Evolutionary conservation across 441 rosid species (phyloP), one percentile per base, ranked within the genome.

Genomic region (Capsella rubella): DNA sequence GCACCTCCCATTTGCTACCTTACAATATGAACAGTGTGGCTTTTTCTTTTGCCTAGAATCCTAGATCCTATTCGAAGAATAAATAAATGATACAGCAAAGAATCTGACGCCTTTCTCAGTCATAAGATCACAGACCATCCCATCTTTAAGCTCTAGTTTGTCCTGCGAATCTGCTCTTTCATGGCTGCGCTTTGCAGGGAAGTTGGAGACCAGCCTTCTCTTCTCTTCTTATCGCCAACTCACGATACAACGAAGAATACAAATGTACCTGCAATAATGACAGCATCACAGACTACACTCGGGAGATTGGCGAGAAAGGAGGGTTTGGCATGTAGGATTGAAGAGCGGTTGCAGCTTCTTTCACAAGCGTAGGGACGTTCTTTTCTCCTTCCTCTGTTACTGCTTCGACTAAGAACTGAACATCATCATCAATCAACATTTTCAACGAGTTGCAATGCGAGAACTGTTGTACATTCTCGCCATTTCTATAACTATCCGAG

Each of bases 261-360:
- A 42, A 45, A 15, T 68, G 80, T 40, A 51, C 29, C 64, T 43
- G 61, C 40, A 45, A 15, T 10, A 46, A 72, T 31, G 54, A 66
- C 53, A 16, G 25, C 34, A 60, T 59, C 73, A 25, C 16, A 52
- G 58, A 25, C 57, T 87, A 96, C 65, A 93, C 97, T 52, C 99
- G 81, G 57, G 97, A 82, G 18, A 93, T 89, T 0, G 98, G 97
- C 46, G 97, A 91, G 83, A 96, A 87, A 0, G 99, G 97, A 31
- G 99, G 98, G 76, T 89, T 84, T 11, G 89, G 82, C 67, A 81
- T 76, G 62, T 86, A 96, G 11, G 97, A 81, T 31, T 83, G 84
- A 45, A 89, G 84, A 50, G 74, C 73, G 0, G 28, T 31, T n/a
- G 4, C 73, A 55, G 51, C 52, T 21, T 73, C 89, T 75, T 83